phyloP scores from a whole-genome alignment of 2,329 filamentous ascomycete species.

The Curvularia spicifera region DNA sequence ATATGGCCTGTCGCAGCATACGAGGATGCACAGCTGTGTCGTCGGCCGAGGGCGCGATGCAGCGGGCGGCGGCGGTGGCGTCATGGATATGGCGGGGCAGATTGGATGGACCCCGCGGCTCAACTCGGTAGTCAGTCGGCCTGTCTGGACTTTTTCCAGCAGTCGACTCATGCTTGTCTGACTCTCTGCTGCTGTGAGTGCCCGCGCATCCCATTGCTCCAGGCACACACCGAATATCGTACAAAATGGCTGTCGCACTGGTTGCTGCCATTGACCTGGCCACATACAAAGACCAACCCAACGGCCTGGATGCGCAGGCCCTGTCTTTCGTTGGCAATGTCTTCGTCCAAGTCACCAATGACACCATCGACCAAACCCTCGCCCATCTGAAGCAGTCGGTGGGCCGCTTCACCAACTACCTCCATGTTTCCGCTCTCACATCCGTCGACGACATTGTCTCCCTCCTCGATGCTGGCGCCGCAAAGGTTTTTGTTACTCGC shows the following conservation, averaged over 20 bases:
- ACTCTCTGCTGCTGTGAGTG: neutral
- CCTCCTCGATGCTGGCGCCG: constrained; percentile 83
- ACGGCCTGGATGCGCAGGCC: constrained; percentile 59
- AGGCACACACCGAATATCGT: constrained; percentile 7
- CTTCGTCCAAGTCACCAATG: constrained; percentile 60
- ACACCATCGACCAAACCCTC: constrained; percentile 56
- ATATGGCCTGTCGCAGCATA: neutral
- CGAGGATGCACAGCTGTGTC: neutral
- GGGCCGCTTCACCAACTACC: constrained; percentile 66
- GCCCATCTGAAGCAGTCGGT: constrained; percentile 64
- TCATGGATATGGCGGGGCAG: constrained; percentile 21
- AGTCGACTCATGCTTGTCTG: constrained; percentile 11
- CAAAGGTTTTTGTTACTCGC: constrained; percentile 80
- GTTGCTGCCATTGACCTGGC: constrained; percentile 58
- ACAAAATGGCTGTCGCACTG: constrained; percentile 54
- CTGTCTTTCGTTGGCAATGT: constrained; percentile 66
- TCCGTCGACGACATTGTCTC: constrained; percentile 76
- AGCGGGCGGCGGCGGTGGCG: constrained; percentile 5
- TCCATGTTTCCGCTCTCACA: constrained; percentile 75
- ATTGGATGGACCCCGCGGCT: constrained; percentile 18
- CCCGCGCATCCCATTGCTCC: neutral
- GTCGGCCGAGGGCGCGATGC: neutral
- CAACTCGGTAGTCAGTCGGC: constrained; percentile 13
- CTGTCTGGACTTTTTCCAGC: constrained; percentile 16
- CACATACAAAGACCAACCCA: constrained; percentile 52